Conservation (phyloP, 148 eudicot species). For the Arctostaphylos glauca region DNA sequence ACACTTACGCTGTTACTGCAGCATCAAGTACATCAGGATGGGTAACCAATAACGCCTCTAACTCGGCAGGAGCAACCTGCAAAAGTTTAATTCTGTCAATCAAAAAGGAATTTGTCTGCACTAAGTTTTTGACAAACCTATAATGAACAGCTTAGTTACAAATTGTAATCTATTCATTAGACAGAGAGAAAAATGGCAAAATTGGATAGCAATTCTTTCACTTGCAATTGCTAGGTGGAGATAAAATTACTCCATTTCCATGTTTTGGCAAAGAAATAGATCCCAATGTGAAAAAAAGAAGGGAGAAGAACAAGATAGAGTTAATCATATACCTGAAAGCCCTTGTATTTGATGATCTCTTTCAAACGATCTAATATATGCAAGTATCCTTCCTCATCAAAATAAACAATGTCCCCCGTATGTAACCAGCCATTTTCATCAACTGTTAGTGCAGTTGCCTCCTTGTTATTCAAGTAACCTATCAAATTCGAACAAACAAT, state of each 20-base stretch:
- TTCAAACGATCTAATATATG: slow-evolving; percentile 79
- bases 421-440: slow-evolving; percentile 80
- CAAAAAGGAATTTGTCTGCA: neutral
- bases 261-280: neutral
- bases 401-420: slow-evolving; percentile 80
- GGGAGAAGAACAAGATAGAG: neutral
- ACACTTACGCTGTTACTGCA: slow-evolving; percentile 72
- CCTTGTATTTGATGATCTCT: slow-evolving; percentile 94
- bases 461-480: slow-evolving; percentile 75
- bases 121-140: neutral
- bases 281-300: neutral
- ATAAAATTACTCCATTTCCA: no score
- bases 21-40: slow-evolving; percentile 85
- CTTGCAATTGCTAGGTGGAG: neutral
- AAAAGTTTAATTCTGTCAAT: neutral
- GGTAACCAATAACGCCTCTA: slow-evolving; percentile 65
- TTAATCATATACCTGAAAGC: slow-evolving; percentile 64
- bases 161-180: neutral
- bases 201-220: neutral
- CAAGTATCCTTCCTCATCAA: slow-evolving; percentile 78
- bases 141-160: neutral
- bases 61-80: slow-evolving; percentile 96
- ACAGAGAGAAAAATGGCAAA: neutral
- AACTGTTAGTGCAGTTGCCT: slow-evolving; percentile 58
- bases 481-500: slow-evolving; percentile 6